These are phyloP conservation scores for Globisporangium nunn DNA, from an alignment of 352 stramenopile genomes.

Conservation along the genomic window DNA sequence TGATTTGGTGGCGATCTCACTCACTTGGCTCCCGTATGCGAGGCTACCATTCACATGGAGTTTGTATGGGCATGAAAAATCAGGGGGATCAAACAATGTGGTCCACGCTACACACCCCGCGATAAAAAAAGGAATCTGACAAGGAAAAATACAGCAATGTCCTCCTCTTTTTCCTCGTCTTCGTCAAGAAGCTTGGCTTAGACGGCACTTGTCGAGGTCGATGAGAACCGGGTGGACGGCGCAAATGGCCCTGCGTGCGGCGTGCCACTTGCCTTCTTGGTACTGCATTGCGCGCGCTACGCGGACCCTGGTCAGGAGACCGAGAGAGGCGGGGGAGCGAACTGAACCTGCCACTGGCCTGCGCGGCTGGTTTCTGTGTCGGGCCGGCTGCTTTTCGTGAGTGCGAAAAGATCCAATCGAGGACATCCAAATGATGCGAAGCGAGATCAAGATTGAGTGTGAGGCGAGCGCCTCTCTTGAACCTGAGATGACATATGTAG, in stretches of 20 bases:
- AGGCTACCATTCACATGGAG: neutral
- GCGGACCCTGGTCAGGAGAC: neutral
- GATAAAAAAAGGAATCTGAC: neutral
- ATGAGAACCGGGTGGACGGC: no score
- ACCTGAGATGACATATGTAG: conserved; percentile 8
- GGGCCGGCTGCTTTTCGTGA: neutral
- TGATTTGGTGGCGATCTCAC: neutral
- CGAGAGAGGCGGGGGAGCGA: neutral
- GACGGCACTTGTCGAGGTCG: no score
- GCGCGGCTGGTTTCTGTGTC: neutral
- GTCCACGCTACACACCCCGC: neutral
- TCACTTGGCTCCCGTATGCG: neutral
- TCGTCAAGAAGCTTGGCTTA: no score
- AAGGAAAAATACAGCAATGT: no score
- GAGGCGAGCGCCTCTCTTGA: no score
- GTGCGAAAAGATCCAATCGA: neutral
- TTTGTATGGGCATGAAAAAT: neutral
- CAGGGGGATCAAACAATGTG: neutral
- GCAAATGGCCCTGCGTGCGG: no score
- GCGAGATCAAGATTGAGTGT: no score
- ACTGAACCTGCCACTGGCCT: neutral
- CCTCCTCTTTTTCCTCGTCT: no score
- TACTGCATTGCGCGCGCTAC: neutral
- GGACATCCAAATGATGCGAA: no score
- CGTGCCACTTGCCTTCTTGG: neutral